Percentiles rank a stretch among this genome's conserved stretches.
phyloP scores from a whole-genome alignment of 495 filamentous ascomycete species.

The Penicillium steckii region DNA sequence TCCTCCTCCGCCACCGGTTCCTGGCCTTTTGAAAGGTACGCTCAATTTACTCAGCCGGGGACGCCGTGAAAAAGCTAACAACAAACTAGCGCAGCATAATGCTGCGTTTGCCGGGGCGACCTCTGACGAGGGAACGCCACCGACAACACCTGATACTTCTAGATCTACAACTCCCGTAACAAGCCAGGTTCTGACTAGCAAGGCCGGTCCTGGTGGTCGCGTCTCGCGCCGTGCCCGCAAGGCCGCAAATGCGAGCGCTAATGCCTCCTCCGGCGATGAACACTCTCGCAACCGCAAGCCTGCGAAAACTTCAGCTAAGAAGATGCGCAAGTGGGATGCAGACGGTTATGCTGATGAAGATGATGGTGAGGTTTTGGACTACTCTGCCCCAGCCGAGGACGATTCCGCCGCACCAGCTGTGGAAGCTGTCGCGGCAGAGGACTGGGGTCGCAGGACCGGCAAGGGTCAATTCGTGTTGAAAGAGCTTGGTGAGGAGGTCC shows the following conservation, averaged over 20 bases:
- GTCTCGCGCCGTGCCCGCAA: constrained; percentile 83
- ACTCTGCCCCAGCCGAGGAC: constrained; percentile 65
- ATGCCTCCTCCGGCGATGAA: constrained; percentile 84
- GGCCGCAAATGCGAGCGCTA: constrained; percentile 61
- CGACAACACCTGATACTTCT: constrained; percentile 72
- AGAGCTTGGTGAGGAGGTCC: constrained; percentile 90
- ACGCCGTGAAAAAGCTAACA: constrained; percentile 32
- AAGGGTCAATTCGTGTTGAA: constrained; percentile 93
- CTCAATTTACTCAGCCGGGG: constrained; percentile 11
- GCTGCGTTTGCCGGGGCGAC: constrained; percentile 46
- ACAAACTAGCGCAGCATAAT: constrained; percentile 41
- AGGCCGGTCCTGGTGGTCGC: constrained; percentile 66
- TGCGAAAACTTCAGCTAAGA: constrained; percentile 64
- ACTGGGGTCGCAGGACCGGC: constrained; percentile 79
- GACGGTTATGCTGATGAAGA: constrained; percentile 87
- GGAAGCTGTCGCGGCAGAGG: constrained; percentile 71
- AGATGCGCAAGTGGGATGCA: constrained; percentile 85
- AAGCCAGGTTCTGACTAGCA: constrained; percentile 67
- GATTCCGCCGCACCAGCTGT: constrained; percentile 54
- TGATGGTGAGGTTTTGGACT: constrained; percentile 79
- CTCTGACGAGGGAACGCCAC: constrained; percentile 57
- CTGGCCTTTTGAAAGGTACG: constrained; percentile 52
- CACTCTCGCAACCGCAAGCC: constrained; percentile 56
- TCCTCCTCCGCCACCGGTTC: constrained; percentile 54
- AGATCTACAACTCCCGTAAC: constrained; percentile 72